Evolutionary conservation across 2,329 filamentous ascomycete species (phyloP), one percentile per base, ranked within the genome.

Genomic region (Coniochaeta sp.): DNA sequence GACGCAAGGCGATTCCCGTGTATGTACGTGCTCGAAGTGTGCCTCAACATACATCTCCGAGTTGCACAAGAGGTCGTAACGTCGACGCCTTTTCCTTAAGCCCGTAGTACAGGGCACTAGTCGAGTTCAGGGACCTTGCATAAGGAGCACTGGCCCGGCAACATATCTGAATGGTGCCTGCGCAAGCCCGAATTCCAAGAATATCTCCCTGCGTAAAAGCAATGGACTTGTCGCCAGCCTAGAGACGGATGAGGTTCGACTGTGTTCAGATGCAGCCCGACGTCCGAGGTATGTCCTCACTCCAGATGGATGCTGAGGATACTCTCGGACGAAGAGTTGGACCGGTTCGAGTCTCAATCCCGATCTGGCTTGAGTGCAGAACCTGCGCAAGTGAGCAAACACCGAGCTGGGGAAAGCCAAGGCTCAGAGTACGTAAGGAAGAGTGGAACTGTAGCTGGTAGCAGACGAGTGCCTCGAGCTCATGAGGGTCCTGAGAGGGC

Each of bases 161-260:
- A 22, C 18, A 8, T 18, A 20, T 38, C 14, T 42, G 38, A 24
- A 3, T 26, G 38, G 38, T 42, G 38, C 38, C 38, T 42, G 38
- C 38, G 38, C 38, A 42, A 42, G 38, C 35, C 18, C 18, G 35
- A 13, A 24, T 22, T 48, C 45, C 28, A 48, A 48, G 45, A 30
- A 30, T 48, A 31, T 48, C 45, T 48, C 45, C 26, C 28, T 48
- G 45, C 45, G 28, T 31, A 31, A 3, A 20, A 48, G n/a, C 45
- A 48, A 48, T 48, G 45, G 45, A 30, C 8, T 48, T 42, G 38
- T 24, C 26, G 10, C 20, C 27, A 12, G 12, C 27, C 27, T 6
- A 30, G 6, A 30, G 22, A 14, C 38, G 38, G 38, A 26, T 14
- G 26, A 42, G 38, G 20, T 6, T 22, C 38, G 10, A n/a, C n/a